Evolutionary conservation across 768 basidiomycete species (phyloP), one percentile per base, ranked within the genome.

Genomic region (Russula abietina): DNA sequence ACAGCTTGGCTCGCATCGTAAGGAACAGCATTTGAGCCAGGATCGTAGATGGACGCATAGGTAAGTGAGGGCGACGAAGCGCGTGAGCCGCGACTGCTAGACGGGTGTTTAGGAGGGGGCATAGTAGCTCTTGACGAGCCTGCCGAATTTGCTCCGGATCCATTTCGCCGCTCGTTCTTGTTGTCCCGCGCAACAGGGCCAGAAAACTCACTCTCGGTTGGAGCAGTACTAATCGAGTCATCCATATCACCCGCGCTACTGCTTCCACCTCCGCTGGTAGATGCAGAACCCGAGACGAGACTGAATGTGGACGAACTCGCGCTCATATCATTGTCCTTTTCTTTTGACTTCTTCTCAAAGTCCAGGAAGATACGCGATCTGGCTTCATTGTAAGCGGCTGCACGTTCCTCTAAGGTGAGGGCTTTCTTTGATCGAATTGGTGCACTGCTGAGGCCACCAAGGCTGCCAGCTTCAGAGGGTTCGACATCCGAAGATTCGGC

Each of bases 371-470:
- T 93, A 60, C 91, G 83, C 41, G 84, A 87, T 51, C 92, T 83
- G 32, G 91, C 91, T 73, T 90, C 86, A 57, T 89, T 88, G 68
- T 93, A 93, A n/a, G 90, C 92, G 0, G 89, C 92, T 70, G 89
- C 90, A 36, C 91, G 87, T 72, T 93, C 86, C 69, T 89, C 88
- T 26, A 93, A 85, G 2, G 92, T 92, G 77, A 84, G 83, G 33
- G 81, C 80, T 70, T 88, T 85, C 76, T 87, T 90, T 69, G 74
- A 80, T 64, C 81, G 77, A 53, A 66, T 63, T 41, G 80, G 81
- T 4, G 85, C 83, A 24, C 81, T 76, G 69, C 80, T 87, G 71
- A 87, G 22, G 83, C 85, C 57, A n/a, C 87, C 87, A 24, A 84
- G 72, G 70, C 88, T 90, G n/a, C 89, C 89, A 11, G 87, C 75